Evolutionary conservation across 345 rosid species (phyloP), one percentile per base, ranked within the genome.

Genomic region (Arabidopsis suecica): DNA sequence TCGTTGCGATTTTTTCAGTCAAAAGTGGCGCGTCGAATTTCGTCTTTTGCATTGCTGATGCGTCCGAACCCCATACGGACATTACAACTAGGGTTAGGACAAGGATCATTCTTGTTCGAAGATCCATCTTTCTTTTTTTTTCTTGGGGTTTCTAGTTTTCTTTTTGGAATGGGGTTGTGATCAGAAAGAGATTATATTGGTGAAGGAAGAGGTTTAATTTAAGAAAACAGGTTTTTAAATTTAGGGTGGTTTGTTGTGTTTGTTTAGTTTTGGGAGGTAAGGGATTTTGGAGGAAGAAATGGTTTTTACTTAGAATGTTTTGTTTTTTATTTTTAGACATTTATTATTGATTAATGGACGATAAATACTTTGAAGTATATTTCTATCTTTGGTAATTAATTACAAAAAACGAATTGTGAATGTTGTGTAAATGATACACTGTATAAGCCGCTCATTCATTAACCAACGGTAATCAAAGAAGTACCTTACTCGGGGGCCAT

Each of bases 1-100:
- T 89, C 36, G 95, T 79, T 48, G 76, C 82, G 28, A 88, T 84
- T 75, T 88, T 94, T 68, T 83, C 73, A 2, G 98, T 94, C 81
- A 94, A 75, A 10, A 88, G 18, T 2, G 95, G 92, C 2, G 96
- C 81, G 69, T 87, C 89, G 13, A 91, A 67, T 55, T 78, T 78
- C 2, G 58, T 42, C 44, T 45, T 38, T 36, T 36, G 53, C 38
- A 78, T 3, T 67, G 78, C 81, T 38, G 81, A 72, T 72, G 78
- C 81, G 34, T 78, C 81, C 22, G 47, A 71, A 41, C 81, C 69
- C 73, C 69, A 54, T 42, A 37, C 56, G 38, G 32, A 60, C 28
- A 61, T 34, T 60, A 32, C 58, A 60, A 54, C 44, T 22, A 78
- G 58, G 28, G 78, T 61, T 72, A 72, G 14, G 60, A 72, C 74